Conservation (phyloP, 139 green algal species). For the Volvox reticuliferus region DNA sequence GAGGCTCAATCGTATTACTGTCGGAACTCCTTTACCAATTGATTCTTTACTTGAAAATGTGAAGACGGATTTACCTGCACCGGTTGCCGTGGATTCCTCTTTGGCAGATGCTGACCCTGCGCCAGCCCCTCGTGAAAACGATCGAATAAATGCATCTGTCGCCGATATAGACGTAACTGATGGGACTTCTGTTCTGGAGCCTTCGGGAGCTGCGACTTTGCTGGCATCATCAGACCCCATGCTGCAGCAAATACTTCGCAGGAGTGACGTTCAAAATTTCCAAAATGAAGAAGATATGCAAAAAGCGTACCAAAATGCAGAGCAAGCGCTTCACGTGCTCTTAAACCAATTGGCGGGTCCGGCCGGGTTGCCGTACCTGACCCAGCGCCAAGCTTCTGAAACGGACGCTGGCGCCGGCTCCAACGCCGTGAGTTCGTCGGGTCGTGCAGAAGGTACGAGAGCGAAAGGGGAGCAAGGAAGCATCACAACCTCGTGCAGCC, state of each 20-base stretch:
- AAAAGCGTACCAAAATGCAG: neutral
- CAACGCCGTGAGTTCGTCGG: neutral
- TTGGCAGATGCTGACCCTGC: neutral
- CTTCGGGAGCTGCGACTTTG: neutral
- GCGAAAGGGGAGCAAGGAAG: no score
- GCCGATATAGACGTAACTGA: neutral
- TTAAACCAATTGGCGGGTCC: slow-evolving; percentile 10
- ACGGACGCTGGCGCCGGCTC: no score
- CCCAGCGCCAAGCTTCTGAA: neutral
- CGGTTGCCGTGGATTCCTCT: neutral
- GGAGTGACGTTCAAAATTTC: no score
- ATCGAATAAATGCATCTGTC: neutral
- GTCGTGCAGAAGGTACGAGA: neutral
- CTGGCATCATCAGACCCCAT: neutral
- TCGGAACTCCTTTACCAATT: neutral
- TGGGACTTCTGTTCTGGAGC: neutral
- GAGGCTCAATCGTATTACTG: slow-evolving; percentile 20
- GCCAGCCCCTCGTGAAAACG: neutral
- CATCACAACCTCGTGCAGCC: no score
- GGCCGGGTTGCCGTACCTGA: no score
- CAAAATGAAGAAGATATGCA: neutral
- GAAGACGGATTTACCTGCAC: neutral
- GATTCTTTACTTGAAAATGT: neutral
- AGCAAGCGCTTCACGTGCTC: slow-evolving; percentile 19
- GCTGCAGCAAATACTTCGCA: neutral